These are phyloP conservation scores for Sporobolomyces roseus DNA, from an alignment of 768 basidiomycete genomes.

Conservation along the genomic window DNA sequence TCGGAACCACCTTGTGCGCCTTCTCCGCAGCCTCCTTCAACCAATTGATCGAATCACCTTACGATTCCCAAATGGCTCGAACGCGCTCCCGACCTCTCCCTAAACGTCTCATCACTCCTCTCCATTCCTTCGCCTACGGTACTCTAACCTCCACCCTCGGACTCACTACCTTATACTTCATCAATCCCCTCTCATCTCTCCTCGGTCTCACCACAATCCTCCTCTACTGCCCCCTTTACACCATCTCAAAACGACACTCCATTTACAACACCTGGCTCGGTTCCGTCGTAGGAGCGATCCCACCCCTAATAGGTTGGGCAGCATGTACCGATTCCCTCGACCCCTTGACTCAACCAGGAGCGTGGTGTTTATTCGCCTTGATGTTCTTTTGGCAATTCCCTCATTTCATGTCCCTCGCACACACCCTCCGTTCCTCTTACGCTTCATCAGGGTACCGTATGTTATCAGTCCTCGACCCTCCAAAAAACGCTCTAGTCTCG, in stretches of 20 bases:
- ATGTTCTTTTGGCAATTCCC: constrained; percentile 98
- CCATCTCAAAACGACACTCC: constrained; percentile 79
- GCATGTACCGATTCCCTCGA: constrained; percentile 85
- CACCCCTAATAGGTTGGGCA: constrained; percentile 97
- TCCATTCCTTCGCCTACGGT: constrained; percentile 80
- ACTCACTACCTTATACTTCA: constrained; percentile 68
- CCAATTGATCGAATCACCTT: constrained; percentile 88
- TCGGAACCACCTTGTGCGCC: constrained; percentile 84
- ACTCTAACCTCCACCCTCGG: constrained; percentile 71
- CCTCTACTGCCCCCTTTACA: constrained; percentile 88
- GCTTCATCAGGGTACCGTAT: constrained; percentile 90
- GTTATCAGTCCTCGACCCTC: constrained; percentile 74
- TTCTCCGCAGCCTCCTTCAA: constrained; percentile 93
- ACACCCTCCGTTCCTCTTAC: constrained; percentile 80
- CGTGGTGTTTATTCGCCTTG: constrained; percentile 73
- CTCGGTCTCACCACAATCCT: constrained; percentile 79
- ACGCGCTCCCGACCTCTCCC: constrained; percentile 85
- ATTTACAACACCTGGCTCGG: constrained; percentile 91
- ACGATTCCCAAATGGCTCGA: constrained; percentile 93
- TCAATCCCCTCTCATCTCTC: constrained; percentile 77
- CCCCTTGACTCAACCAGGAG: constrained; percentile 60
- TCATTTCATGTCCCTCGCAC: constrained; percentile 90
- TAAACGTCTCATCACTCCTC: constrained; percentile 71
- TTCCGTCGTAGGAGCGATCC: constrained; percentile 82
- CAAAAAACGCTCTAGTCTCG: constrained; percentile 76